Conservation (phyloP, 2,329 filamentous ascomycete species). For the Macrophomina pseudophaseolina region DNA sequence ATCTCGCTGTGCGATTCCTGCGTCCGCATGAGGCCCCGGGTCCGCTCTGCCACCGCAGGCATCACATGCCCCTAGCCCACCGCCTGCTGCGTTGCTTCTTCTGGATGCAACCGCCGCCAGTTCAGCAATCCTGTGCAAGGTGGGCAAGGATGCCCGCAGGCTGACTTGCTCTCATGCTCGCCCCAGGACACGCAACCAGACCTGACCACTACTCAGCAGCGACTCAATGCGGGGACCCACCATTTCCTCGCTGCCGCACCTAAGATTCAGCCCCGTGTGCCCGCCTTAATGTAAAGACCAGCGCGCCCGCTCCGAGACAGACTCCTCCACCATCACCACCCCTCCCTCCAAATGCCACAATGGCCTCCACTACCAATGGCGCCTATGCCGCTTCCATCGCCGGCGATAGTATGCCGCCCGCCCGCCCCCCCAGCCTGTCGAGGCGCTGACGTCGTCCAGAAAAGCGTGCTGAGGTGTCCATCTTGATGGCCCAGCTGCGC, state of each 20-base stretch:
- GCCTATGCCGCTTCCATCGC: constrained; percentile 26
- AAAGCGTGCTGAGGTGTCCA: constrained; percentile 72
- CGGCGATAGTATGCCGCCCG: constrained; percentile 19
- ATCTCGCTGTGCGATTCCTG: constrained; percentile 19
- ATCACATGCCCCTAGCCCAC: constrained; percentile 22
- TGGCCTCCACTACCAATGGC: constrained; percentile 23
- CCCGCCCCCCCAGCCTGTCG: constrained; percentile 5
- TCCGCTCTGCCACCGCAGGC: constrained; percentile 12
- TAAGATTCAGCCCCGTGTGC: constrained; percentile 27
- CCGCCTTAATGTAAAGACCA: constrained; percentile 25
- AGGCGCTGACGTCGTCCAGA: constrained; percentile 42
- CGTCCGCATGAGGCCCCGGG: constrained; percentile 21
- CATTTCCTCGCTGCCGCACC: constrained; percentile 19
- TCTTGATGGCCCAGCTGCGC: constrained; percentile 66
- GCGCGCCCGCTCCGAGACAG: constrained; percentile 10
- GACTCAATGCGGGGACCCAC: constrained; percentile 28
- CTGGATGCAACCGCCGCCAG: constrained; percentile 7
- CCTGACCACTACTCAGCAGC: constrained; percentile 24
- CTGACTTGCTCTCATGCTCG: constrained; percentile 25
- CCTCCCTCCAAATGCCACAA: constrained; percentile 20
- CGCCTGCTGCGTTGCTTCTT: constrained; percentile 22
- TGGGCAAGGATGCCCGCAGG: constrained; percentile 20
- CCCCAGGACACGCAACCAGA: constrained; percentile 19
- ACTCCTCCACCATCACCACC: background rate
- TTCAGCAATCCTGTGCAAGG: constrained; percentile 24